A percentile compares a stretch with the other conserved stretches of the same genome.
Conservation (phyloP, 306 rosid genomes). For the Cucurbita ficifolia region DNA sequence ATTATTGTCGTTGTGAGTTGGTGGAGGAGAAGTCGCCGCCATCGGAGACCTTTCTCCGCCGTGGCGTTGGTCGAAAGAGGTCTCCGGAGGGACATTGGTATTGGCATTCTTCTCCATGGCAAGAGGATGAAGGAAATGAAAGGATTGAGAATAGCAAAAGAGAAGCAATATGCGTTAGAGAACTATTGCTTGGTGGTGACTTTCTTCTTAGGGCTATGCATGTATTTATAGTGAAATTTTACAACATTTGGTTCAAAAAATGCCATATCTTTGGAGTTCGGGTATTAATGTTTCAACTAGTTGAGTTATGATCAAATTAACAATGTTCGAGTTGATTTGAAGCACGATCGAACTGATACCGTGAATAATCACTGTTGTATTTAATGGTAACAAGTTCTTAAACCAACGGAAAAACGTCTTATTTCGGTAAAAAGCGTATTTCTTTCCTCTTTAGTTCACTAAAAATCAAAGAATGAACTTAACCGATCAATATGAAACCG, state of each 20-base stretch:
- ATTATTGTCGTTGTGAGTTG: not conserved
- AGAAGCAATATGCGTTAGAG: not conserved
- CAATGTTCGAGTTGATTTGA: not conserved
- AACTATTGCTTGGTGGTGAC: not conserved
- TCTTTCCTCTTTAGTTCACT: no score
- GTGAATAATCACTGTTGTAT: no score
- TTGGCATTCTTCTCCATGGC: conserved; percentile 1
- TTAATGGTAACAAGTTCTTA: no score
- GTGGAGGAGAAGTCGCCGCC: not conserved
- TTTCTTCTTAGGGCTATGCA: not conserved
- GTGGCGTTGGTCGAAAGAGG: not conserved
- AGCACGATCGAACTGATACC: no score
- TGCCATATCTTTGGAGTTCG: not conserved
- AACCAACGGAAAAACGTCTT: no score
- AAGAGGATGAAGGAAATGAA: not conserved
- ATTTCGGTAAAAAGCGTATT: no score
- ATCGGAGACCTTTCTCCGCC: not conserved
- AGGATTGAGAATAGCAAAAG: not conserved
- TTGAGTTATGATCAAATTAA: not conserved
- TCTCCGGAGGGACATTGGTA: not conserved
- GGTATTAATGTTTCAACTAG: not conserved
- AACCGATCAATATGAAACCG: no score
- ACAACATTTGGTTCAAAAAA: not conserved
- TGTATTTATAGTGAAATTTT: not conserved
- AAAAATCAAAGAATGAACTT: no score